Conservation (phyloP, 805 yeast species). For the Saccharomyces eubayanus region DNA sequence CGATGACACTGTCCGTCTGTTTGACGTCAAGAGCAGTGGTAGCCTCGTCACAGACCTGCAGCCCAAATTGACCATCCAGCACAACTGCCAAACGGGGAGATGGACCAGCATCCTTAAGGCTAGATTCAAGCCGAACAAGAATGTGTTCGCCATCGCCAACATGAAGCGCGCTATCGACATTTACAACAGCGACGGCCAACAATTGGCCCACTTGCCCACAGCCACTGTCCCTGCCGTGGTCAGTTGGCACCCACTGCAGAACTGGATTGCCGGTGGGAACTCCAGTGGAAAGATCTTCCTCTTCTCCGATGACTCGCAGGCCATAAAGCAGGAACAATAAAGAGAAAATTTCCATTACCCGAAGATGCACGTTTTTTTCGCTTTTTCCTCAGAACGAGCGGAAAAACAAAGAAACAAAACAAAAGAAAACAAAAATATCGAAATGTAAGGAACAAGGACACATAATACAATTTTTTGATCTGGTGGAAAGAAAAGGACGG, state of each 20-base stretch:
- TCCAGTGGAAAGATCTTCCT: constrained; percentile 85
- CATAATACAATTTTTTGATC: neutral
- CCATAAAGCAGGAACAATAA: constrained; percentile 2
- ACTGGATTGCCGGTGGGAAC: constrained; percentile 91
- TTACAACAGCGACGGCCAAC: constrained; percentile 67
- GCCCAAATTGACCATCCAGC: constrained; percentile 63
- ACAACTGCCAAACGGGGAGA: constrained; percentile 93
- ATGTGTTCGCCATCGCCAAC: constrained; percentile 85
- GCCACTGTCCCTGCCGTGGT: constrained; percentile 93
- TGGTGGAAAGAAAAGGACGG: neutral
- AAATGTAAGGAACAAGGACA: neutral
- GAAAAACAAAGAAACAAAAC: constrained; percentile 2
- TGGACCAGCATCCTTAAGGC: constrained; percentile 93
- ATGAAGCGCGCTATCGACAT: constrained; percentile 86
- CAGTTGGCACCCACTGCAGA: constrained; percentile 71
- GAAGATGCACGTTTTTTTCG: neutral
- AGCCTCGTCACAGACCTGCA: constrained; percentile 32
- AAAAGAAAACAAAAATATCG: neutral
- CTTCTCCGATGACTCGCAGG: constrained; percentile 25
- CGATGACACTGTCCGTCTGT: constrained; percentile 73
- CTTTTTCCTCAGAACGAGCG: neutral
- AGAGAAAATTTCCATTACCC: neutral
- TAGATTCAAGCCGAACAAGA: constrained; percentile 66
- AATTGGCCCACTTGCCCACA: constrained; percentile 68
- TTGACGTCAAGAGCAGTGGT: constrained; percentile 39